phyloP scores from a whole-genome alignment of 2,329 filamentous ascomycete species.

The Exophiala sp. region DNA sequence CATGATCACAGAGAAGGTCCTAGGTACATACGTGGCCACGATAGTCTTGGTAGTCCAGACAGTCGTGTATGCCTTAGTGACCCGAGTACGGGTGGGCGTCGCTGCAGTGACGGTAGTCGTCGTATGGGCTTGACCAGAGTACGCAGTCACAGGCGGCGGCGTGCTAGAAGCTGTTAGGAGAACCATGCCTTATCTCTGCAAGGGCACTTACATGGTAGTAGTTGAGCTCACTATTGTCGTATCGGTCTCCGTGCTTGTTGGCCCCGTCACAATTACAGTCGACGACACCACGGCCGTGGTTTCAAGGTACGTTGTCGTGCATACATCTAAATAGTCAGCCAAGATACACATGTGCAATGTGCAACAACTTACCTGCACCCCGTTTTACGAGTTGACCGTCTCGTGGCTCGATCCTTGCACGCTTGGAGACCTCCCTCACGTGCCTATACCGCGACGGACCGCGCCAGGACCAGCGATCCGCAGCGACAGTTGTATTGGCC shows the following conservation, averaged over 20 bases:
- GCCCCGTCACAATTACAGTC: constrained; percentile 17
- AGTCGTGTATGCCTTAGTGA: constrained; percentile 12
- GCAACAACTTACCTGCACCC: constrained; percentile 12
- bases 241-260: constrained; percentile 22
- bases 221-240: constrained; percentile 19
- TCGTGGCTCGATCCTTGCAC: background rate
- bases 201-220: constrained; percentile 17
- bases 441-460: background rate
- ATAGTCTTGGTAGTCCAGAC: constrained; percentile 20
- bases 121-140: constrained; percentile 16
- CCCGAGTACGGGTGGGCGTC: constrained; percentile 19
- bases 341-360: background rate
- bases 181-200: background rate
- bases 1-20: background rate
- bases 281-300: constrained; percentile 15
- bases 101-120: constrained; percentile 23
- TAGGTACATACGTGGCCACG: constrained; percentile 19
- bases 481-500: background rate
- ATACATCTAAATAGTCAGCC: constrained; percentile 13
- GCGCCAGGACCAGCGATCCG: background rate
- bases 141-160: constrained; percentile 22
- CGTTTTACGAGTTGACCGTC: constrained; percentile 7
- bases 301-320: constrained; percentile 20
- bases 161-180: constrained; percentile 9
- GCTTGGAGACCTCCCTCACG: background rate